phyloP scores from a whole-genome alignment of 768 basidiomycete genomes.

The Tricholoma terreum region DNA sequence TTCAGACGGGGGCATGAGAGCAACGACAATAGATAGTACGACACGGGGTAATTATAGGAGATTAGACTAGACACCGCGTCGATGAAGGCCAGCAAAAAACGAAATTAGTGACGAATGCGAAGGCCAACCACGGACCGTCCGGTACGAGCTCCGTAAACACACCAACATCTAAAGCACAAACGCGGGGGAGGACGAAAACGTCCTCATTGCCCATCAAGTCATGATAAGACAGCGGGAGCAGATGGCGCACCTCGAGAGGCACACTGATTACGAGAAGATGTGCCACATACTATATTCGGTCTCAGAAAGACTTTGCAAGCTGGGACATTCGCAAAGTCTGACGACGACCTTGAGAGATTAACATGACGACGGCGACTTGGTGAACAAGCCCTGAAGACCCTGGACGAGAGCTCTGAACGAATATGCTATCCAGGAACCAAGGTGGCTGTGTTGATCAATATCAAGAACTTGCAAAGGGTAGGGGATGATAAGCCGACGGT shows the following conservation, averaged over 20 bases:
- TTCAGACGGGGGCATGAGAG: background rate
- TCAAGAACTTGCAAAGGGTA: constrained; percentile 7
- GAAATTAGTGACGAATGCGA: no score
- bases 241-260: background rate
- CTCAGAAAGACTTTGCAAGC: background rate
- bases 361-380: background rate
- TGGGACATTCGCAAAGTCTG: background rate
- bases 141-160: background rate
- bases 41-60: background rate
- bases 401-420: constrained; percentile 7
- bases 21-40: background rate
- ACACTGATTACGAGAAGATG: background rate
- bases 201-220: background rate
- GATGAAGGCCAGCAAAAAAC: background rate
- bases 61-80: background rate
- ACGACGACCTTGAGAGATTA: background rate
- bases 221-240: background rate
- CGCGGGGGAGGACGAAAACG: background rate
- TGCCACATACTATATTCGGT: no score
- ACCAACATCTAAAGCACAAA: background rate
- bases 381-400: constrained; percentile 7
- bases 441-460: constrained; percentile 20
- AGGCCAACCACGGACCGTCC: background rate
- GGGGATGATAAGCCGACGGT: constrained; percentile 14
- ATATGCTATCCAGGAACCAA: background rate